phyloP scores from a whole-genome alignment of 352 stramenopile genomes.

The Phytophthora uliginosa region DNA sequence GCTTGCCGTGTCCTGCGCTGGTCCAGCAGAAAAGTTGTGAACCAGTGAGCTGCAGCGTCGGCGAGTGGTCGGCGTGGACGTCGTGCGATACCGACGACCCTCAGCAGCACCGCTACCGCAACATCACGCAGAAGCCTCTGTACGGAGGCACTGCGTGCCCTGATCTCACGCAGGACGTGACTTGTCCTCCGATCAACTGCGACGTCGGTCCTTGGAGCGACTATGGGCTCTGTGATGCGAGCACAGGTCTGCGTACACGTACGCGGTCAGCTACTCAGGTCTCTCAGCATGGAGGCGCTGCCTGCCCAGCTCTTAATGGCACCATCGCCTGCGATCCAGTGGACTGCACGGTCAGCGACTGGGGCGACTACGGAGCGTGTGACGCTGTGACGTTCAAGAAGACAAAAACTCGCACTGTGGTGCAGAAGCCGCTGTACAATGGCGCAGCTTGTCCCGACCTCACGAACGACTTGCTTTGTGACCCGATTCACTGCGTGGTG shows the following conservation, averaged over 20 bases:
- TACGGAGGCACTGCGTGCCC: constrained; percentile 46
- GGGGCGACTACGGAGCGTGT: constrained; percentile 51
- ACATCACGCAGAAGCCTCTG: constrained; percentile 40
- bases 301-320: constrained; percentile 44
- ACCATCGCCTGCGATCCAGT: constrained; percentile 57
- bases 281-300: constrained; percentile 38
- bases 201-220: constrained; percentile 48
- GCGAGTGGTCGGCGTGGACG: constrained; percentile 59
- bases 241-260: constrained; percentile 49
- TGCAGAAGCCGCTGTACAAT: constrained; percentile 44
- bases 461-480: constrained; percentile 61
- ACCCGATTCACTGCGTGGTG: constrained; percentile 60
- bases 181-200: constrained; percentile 61
- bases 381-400: constrained; percentile 59
- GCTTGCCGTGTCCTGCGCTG: constrained; percentile 42
- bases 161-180: constrained; percentile 42
- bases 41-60: constrained; percentile 49
- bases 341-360: constrained; percentile 51
- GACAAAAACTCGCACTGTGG: constrained; percentile 50
- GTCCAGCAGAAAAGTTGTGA: constrained; percentile 58
- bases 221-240: constrained; percentile 53
- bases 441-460: constrained; percentile 51
- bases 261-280: constrained; percentile 35
- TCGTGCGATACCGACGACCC: constrained; percentile 65
- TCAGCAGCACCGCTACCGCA: constrained; percentile 45